Percentiles rank a stretch among this genome's conserved stretches.
These are phyloP conservation scores for Atalantia buxifolia DNA, from an alignment of 345 rosid genomes.

Conservation along the genomic window DNA sequence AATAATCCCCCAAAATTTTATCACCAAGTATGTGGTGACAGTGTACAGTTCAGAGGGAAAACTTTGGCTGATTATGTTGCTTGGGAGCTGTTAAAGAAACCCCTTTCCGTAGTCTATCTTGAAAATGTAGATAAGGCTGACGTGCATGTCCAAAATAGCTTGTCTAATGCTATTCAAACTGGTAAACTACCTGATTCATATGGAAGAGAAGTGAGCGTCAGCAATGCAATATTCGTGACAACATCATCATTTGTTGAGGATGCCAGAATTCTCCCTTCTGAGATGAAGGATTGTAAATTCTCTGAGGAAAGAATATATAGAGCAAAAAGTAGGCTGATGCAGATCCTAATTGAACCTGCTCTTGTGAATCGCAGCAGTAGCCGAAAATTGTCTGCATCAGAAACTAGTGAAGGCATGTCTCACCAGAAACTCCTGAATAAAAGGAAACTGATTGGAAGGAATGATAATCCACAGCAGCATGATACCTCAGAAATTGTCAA, in stretches of 20 bases:
- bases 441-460: conserved; percentile 43
- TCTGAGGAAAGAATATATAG: conserved; percentile 50
- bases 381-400: conserved; percentile 8
- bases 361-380: background rate
- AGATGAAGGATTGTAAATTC: conserved; percentile 15
- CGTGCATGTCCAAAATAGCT: conserved; percentile 37
- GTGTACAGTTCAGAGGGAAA: conserved; percentile 52
- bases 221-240: conserved; percentile 52
- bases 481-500: conserved; percentile 35
- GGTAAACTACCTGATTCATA: conserved; percentile 64
- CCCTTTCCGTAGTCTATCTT: conserved; percentile 58
- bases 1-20: conserved; percentile 2
- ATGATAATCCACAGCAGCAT: conserved; percentile 22
- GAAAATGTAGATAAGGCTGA: conserved; percentile 76
- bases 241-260: conserved; percentile 34
- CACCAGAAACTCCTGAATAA: conserved; percentile 30
- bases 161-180: conserved; percentile 48
- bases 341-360: conserved; percentile 40
- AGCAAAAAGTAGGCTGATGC: conserved; percentile 45
- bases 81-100: conserved; percentile 56
- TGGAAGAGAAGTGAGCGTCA: conserved; percentile 60
- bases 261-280: background rate
- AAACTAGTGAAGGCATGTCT: background rate
- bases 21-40: conserved; percentile 25
- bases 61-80: conserved; percentile 61